These are phyloP conservation scores for Agroathelia rolfsii DNA, from an alignment of 1,284 basidiomycete genomes.

Conservation along the genomic window DNA sequence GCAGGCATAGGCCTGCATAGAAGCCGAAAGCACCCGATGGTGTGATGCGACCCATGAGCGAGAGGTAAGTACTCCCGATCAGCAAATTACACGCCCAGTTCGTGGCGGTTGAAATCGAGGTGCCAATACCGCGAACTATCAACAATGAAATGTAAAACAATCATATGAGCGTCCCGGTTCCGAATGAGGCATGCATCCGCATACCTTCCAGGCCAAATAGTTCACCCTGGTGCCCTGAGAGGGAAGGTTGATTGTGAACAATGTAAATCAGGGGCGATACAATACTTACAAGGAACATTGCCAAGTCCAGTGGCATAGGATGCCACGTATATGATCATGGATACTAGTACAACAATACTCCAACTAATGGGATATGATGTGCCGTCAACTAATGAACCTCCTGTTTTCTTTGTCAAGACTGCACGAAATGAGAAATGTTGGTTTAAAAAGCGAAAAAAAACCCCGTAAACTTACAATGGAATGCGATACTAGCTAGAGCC, in stretches of 20 bases:
- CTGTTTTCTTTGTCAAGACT: conserved; percentile 64
- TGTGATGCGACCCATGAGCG: conserved; percentile 66
- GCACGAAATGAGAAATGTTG: too few species aligned
- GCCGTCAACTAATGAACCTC: conserved; percentile 55
- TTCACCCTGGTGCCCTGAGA: conserved; percentile 88
- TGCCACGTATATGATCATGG: conserved; percentile 78
- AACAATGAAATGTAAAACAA: too few species aligned
- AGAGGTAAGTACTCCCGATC: conserved; percentile 72
- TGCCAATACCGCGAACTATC: conserved; percentile 70
- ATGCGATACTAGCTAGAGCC: conserved; percentile 61
- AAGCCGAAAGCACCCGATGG: conserved; percentile 75
- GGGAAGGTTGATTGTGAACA: conserved; percentile 55
- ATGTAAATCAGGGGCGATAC: too few species aligned
- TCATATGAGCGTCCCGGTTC: too few species aligned
- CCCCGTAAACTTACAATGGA: conserved; percentile 66
- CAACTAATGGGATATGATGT: conserved; percentile 53
- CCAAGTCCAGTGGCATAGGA: conserved; percentile 69
- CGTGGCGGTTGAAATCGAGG: conserved; percentile 68
- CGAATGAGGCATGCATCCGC: conserved; percentile 10
- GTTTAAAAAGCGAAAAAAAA: too few species aligned
- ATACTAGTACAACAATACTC: conserved; percentile 62
- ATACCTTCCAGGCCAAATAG: conserved; percentile 66
- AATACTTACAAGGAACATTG: too few species aligned
- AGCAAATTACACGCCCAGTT: conserved; percentile 79
- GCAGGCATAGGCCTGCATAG: conserved; percentile 66